Conservation (phyloP, 2,329 filamentous ascomycete species). For the Pleoardoris graminearum region DNA sequence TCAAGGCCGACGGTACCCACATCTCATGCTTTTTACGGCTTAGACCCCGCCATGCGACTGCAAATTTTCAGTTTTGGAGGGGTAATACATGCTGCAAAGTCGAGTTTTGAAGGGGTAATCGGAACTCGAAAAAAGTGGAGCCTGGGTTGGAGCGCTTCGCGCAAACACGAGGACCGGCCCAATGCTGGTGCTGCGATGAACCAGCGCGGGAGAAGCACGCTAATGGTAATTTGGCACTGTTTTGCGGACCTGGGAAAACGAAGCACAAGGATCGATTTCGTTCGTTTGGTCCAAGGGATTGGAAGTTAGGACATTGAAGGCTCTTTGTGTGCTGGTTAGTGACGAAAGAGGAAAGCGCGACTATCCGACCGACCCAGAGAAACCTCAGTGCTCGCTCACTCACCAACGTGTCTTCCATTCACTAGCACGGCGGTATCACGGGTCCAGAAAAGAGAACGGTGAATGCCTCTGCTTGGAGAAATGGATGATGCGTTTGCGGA, state of each 20-base stretch:
- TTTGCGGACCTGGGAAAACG: neutral
- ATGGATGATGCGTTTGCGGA: constrained; percentile 36
- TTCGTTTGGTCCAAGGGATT: neutral
- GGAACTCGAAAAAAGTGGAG: constrained; percentile 16
- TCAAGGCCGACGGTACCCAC: constrained; percentile 30
- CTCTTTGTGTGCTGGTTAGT: neutral
- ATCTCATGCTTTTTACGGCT: too few species aligned
- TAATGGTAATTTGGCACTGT: neutral
- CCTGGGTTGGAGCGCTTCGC: neutral
- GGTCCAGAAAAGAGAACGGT: neutral
- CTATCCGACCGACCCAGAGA: neutral
- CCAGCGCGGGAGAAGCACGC: neutral
- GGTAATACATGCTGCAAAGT: constrained; percentile 32
- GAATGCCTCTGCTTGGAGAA: constrained; percentile 14
- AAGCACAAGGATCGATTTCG: too few species aligned
- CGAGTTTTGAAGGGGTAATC: constrained; percentile 39
- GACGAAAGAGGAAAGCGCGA: neutral
- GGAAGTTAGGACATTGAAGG: neutral
- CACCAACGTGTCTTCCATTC: neutral
- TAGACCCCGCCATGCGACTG: constrained; percentile 4
- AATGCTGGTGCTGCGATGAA: neutral
- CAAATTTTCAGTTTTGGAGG: constrained; percentile 45
- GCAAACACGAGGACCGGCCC: constrained; percentile 5
- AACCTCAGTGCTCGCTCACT: constrained; percentile 1
- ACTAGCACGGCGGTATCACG: neutral